These are phyloP conservation scores for Cinnamomum micranthum DNA, from an alignment of 164 flowering plant genomes.

Conservation along the genomic window DNA sequence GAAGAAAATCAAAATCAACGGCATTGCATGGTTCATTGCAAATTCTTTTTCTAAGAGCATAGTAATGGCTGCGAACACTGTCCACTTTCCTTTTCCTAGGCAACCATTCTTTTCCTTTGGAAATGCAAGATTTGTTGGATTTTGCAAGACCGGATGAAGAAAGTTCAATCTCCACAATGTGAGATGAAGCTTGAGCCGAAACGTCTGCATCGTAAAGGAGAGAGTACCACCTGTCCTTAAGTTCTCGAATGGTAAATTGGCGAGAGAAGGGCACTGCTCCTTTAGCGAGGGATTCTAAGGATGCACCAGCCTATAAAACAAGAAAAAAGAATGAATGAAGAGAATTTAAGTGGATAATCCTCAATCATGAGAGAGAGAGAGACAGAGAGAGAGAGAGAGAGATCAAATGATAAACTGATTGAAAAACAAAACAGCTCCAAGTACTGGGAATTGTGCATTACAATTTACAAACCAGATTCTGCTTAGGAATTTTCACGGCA, in stretches of 20 bases:
- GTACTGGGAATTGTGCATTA: too few species aligned
- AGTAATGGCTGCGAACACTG: conserved; percentile 57
- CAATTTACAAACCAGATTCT: too few species aligned
- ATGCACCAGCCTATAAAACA: conserved; percentile 72
- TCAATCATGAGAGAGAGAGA: background rate
- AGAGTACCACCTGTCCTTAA: conserved; percentile 78
- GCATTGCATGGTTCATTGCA: conserved; percentile 45
- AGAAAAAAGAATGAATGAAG: background rate
- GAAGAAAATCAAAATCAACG: conserved; percentile 39
- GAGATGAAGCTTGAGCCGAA: conserved; percentile 57
- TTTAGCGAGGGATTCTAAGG: conserved; percentile 91
- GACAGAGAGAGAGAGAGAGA: background rate
- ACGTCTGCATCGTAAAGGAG: conserved; percentile 74
- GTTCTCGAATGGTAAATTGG: conserved; percentile 55
- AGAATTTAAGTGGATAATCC: background rate
- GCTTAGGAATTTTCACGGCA: too few species aligned
- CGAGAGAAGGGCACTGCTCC: conserved; percentile 87
- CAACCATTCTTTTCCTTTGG: conserved; percentile 30
- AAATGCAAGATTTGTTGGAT: conserved; percentile 28
- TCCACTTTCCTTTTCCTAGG: conserved; percentile 57
- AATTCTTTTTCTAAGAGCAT: conserved; percentile 77
- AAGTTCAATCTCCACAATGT: conserved; percentile 50
- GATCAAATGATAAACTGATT: background rate
- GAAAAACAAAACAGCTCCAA: too few species aligned
- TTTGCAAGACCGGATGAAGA: conserved; percentile 30